A percentile compares a stretch with the other conserved stretches of the same genome.
Conservation (phyloP, 306 rosid genomes). For the Vicia sativa region DNA sequence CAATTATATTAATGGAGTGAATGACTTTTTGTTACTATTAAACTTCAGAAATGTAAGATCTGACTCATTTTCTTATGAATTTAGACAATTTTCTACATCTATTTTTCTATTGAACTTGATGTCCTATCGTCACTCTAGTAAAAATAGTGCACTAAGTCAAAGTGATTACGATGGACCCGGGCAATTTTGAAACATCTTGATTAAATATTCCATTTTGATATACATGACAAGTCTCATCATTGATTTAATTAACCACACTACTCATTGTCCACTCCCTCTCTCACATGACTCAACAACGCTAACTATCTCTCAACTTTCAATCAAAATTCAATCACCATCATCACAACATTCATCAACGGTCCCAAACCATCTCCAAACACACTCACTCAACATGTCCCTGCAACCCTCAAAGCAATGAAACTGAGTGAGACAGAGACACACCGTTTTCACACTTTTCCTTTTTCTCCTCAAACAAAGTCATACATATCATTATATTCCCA, state of each 20-base stretch:
- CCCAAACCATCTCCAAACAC: conserved; percentile 1
- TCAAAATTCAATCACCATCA: conserved; percentile 29
- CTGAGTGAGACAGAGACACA: conserved; percentile 12
- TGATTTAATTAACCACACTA: background rate
- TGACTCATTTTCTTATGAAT: too few relatives aligned
- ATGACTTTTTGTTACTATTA: too few relatives aligned
- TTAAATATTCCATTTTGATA: conserved; percentile 13
- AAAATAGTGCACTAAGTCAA: conserved; percentile 4
- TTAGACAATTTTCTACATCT: too few relatives aligned
- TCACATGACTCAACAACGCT: background rate
- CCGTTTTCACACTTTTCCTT: background rate
- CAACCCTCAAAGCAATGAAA: conserved; percentile 35
- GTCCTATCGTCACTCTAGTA: too few relatives aligned
- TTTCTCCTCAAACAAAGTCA: conserved; percentile 27
- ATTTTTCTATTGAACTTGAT: too few relatives aligned
- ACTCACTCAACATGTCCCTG: conserved; percentile 39
- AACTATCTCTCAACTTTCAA: background rate
- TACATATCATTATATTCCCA: conserved; percentile 35
- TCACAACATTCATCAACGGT: conserved; percentile 35
- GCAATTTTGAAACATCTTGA: background rate
- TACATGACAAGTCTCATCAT: conserved; percentile 10
- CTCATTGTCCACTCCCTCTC: background rate
- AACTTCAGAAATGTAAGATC: too few relatives aligned
- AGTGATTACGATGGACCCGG: conserved; percentile 10
- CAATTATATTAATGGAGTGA: too few relatives aligned